These are phyloP conservation scores for Aciculoconidium aculeatum DNA, from an alignment of 805 yeast genomes.

Conservation along the genomic window DNA sequence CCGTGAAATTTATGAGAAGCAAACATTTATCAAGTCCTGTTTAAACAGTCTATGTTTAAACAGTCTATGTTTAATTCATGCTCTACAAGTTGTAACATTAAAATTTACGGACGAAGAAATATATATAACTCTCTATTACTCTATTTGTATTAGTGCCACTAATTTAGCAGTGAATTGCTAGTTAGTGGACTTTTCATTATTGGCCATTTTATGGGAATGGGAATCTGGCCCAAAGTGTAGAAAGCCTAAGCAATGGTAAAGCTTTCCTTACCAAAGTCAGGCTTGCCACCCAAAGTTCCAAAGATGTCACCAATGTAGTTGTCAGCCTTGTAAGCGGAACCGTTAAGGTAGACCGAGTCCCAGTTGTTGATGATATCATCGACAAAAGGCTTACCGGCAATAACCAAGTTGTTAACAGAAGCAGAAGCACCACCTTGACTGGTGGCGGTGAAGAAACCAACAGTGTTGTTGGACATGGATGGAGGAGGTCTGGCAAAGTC, in stretches of 20 bases:
- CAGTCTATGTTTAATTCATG: no score
- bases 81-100: no score
- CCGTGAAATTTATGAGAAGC: no score
- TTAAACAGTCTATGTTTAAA: no score
- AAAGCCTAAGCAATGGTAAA: constrained; percentile 18
- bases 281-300: constrained; percentile 46
- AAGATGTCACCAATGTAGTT: constrained; percentile 60
- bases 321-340: constrained; percentile 33
- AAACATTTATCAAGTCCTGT: no score
- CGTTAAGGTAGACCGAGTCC: constrained; percentile 28
- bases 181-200: no score
- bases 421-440: constrained; percentile 47
- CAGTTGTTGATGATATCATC: constrained; percentile 48
- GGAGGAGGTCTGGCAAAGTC: constrained; percentile 55
- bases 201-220: no score
- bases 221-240: background rate
- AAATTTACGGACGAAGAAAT: no score
- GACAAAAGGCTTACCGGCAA: constrained; percentile 51
- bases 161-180: no score
- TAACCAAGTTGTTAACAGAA: constrained; percentile 45
- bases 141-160: no score
- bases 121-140: no score
- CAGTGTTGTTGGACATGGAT: constrained; percentile 35
- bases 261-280: constrained; percentile 30
- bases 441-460: constrained; percentile 44